Conservation (phyloP, 2,329 filamentous ascomycete species). For the Cylindrodendrum hubeiense region DNA sequence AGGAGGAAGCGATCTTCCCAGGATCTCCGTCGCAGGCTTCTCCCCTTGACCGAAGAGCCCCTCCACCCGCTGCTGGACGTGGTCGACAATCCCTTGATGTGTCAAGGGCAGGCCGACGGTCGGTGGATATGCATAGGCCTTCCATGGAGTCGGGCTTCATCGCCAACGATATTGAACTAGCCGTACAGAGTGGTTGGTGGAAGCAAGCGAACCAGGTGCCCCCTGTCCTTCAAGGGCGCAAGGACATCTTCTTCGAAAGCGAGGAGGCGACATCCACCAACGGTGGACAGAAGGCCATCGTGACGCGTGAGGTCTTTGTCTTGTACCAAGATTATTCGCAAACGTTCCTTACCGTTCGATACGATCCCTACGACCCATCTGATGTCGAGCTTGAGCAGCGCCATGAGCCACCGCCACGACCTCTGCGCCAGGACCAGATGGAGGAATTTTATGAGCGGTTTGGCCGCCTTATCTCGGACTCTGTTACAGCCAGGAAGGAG, state of each 20-base stretch:
- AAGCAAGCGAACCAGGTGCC: constrained; percentile 82
- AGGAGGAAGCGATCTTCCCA: constrained; percentile 63
- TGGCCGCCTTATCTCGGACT: constrained; percentile 81
- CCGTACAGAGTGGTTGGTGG: constrained; percentile 86
- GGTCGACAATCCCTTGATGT: constrained; percentile 52
- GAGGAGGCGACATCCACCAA: constrained; percentile 81
- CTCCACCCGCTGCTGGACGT: constrained; percentile 51
- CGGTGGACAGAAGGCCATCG: constrained; percentile 75
- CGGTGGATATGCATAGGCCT: constrained; percentile 81
- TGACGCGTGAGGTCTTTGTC: constrained; percentile 87
- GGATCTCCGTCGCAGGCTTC: constrained; percentile 59
- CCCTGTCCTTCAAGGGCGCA: constrained; percentile 83
- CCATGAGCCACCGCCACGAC: constrained; percentile 85
- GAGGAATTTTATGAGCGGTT: constrained; percentile 87
- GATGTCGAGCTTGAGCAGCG: constrained; percentile 85
- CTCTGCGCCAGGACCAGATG: constrained; percentile 91
- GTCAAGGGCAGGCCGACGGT: constrained; percentile 62
- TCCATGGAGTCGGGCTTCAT: constrained; percentile 86
- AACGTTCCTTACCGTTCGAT: constrained; percentile 85
- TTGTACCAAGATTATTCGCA: constrained; percentile 97
- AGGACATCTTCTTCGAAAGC: constrained; percentile 85
- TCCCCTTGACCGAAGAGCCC: constrained; percentile 60
- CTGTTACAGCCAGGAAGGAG: constrained; percentile 79
- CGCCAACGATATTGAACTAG: constrained; percentile 87
- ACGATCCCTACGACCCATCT: constrained; percentile 78